These are phyloP conservation scores for Erythrobasidium yunnanense DNA, from an alignment of 768 basidiomycete species.

Conservation along the genomic window DNA sequence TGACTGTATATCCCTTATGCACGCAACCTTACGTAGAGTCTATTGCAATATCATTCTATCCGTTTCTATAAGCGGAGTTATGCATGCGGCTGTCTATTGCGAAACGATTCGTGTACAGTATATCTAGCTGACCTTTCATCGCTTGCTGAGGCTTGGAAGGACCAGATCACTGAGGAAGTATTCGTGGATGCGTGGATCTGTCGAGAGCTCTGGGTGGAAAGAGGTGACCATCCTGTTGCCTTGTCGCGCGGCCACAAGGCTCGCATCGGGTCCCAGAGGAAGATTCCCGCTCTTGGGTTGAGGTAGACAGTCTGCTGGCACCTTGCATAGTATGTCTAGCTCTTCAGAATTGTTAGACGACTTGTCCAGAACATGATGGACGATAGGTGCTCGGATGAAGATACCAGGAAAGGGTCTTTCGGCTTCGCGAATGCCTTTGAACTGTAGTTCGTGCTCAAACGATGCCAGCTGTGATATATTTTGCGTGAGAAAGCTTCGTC, in stretches of 20 bases:
- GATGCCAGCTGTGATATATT: conserved; percentile 59
- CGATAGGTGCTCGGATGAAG: conserved; percentile 79
- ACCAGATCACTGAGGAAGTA: conserved; percentile 60
- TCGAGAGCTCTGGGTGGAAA: conserved; percentile 87
- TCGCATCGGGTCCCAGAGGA: conserved; percentile 39
- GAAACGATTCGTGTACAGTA: too few relatives aligned
- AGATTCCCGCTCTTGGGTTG: conserved; percentile 29
- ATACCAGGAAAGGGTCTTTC: conserved; percentile 61
- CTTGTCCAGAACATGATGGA: conserved; percentile 39
- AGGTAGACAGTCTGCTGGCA: conserved; percentile 51
- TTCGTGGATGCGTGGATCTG: conserved; percentile 78
- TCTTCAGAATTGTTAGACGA: conserved; percentile 42
- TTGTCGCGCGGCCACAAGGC: conserved; percentile 76
- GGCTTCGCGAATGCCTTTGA: conserved; percentile 55
- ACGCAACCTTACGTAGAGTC: too few relatives aligned
- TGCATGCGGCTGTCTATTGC: too few relatives aligned
- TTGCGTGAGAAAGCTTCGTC: background rate
- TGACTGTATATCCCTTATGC: too few relatives aligned
- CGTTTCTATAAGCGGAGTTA: too few relatives aligned
- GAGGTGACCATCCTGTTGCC: conserved; percentile 74
- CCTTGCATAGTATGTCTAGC: conserved; percentile 59
- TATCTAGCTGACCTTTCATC: background rate
- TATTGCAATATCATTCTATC: too few relatives aligned
- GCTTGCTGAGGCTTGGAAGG: background rate
- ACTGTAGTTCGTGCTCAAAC: conserved; percentile 66